Percentiles rank a stretch among this genome's conserved stretches.
Evolutionary conservation across 2,329 filamentous ascomycete genomes (phyloP).

Genomic region (Pseudogymnoascus sp.): DNA sequence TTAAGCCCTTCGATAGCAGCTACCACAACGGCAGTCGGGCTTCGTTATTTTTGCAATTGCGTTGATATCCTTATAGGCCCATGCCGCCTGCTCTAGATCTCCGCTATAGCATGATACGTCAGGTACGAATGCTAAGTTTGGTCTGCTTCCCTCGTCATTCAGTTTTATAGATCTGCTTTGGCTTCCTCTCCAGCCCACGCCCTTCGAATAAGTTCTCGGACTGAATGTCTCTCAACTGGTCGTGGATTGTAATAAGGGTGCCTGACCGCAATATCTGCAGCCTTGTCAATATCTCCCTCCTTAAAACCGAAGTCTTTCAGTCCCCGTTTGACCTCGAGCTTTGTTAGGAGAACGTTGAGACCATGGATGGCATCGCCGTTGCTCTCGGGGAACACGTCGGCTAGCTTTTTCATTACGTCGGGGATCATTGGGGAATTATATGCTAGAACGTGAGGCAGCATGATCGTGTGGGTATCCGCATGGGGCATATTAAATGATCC

Average conservation of each 20-base stretch:
- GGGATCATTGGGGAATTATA: slow-evolving; percentile 55
- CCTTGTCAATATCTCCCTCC: slow-evolving; percentile 54
- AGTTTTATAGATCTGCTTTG: slow-evolving; percentile 41
- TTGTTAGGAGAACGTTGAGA: slow-evolving; percentile 49
- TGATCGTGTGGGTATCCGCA: slow-evolving; percentile 58
- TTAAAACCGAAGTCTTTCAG: slow-evolving; percentile 53
- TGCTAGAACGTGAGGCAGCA: slow-evolving; percentile 56
- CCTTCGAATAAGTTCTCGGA: slow-evolving; percentile 51
- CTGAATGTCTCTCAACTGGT: slow-evolving; percentile 43
- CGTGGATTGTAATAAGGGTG: slow-evolving; percentile 54
- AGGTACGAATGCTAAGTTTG: not conserved
- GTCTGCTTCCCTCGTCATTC: not conserved
- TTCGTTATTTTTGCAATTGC: not conserved
- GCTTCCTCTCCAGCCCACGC: slow-evolving; percentile 57
- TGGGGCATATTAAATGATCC: slow-evolving; percentile 59
- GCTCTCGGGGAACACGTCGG: slow-evolving; percentile 48
- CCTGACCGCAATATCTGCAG: slow-evolving; percentile 52
- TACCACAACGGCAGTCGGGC: not conserved
- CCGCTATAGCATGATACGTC: not conserved
- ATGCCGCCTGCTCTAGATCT: not conserved
- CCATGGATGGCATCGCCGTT: slow-evolving; percentile 53
- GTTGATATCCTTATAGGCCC: not conserved
- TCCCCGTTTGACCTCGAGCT: slow-evolving; percentile 46
- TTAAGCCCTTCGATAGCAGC: not conserved
- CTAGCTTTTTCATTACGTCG: slow-evolving; percentile 46